Percentiles rank a stretch among this genome's conserved stretches.
These are phyloP conservation scores for Ganoderma leucocontextum DNA, from an alignment of 1,284 basidiomycete genomes.

Conservation along the genomic window DNA sequence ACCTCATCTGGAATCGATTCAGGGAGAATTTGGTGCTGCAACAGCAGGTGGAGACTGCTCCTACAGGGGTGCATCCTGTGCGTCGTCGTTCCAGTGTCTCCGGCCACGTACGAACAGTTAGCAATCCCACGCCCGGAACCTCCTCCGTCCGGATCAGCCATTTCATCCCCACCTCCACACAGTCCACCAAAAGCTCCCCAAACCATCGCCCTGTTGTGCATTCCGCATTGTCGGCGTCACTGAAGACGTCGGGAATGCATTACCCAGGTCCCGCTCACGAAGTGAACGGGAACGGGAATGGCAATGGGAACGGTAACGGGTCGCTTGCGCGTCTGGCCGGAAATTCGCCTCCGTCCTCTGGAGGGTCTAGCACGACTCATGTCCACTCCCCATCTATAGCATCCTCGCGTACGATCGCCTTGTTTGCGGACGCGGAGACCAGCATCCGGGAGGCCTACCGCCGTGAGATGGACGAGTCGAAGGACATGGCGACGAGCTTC, in stretches of 20 bases:
- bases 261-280: conserved; percentile 50
- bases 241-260: conserved; percentile 68
- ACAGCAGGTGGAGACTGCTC: conserved; percentile 46
- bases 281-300: conserved; percentile 21
- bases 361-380: conserved; percentile 30
- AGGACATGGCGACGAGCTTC: conserved; percentile 75
- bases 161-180: conserved; percentile 61
- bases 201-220: conserved; percentile 47
- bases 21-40: conserved; percentile 57
- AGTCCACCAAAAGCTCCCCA: conserved; percentile 47
- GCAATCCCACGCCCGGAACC: conserved; percentile 23
- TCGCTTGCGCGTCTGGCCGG: conserved; percentile 11
- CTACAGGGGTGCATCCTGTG: conserved; percentile 8
- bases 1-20: conserved; percentile 70
- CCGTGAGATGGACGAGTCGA: conserved; percentile 65
- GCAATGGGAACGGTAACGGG: not conserved
- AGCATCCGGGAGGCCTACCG: conserved; percentile 54
- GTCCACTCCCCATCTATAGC: conserved; percentile 38
- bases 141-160: conserved; percentile 57
- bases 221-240: conserved; percentile 75
- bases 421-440: conserved; percentile 36
- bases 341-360: conserved; percentile 26
- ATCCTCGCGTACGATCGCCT: conserved; percentile 38
- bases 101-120: conserved; percentile 21
- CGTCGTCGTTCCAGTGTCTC: conserved; percentile 27